Conservation (phyloP, 2,329 filamentous ascomycete species). For the Penicillium sp. region DNA sequence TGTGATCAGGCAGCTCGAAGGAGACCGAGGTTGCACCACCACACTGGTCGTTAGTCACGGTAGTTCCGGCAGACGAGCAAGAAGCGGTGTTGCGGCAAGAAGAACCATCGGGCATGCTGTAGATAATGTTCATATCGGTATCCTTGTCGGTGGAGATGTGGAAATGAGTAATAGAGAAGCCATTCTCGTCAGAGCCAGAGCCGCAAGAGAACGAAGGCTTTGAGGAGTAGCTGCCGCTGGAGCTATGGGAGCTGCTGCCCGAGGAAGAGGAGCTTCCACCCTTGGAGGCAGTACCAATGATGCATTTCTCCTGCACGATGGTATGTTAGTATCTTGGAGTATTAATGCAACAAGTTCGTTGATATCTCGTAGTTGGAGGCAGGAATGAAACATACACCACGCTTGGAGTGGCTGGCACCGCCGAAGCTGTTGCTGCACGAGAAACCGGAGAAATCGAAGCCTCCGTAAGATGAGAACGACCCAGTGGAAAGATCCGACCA, state of each 20-base stretch:
- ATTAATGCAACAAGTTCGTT: not conserved
- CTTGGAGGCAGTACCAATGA: conserved; percentile 56
- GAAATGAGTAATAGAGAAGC: conserved; percentile 76
- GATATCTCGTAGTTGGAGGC: not conserved
- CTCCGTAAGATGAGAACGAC: conserved; percentile 67
- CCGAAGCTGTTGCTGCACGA: conserved; percentile 64
- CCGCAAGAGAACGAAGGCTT: conserved; percentile 65
- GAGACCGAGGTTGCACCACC: conserved; percentile 84
- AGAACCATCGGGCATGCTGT: conserved; percentile 80
- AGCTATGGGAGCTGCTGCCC: conserved; percentile 21
- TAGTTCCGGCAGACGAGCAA: conserved; percentile 70
- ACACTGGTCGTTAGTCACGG: conserved; percentile 82
- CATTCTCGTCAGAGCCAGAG: conserved; percentile 54
- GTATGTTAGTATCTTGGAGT: conserved; percentile 14
- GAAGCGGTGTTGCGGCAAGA: conserved; percentile 75
- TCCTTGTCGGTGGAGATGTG: conserved; percentile 75
- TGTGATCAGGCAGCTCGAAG: conserved; percentile 64
- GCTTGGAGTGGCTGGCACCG: conserved; percentile 26
- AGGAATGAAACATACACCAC: conserved; percentile 49
- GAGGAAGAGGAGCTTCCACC: conserved; percentile 45
- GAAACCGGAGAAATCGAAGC: conserved; percentile 75
- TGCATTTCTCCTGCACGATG: conserved; percentile 54
- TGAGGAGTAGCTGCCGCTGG: conserved; percentile 31
- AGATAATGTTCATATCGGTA: conserved; percentile 81
- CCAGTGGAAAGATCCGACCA: conserved; percentile 68